Base-by-base conservation (phyloP, 441 rosid genomes). In the Capsella rubella region DNA sequence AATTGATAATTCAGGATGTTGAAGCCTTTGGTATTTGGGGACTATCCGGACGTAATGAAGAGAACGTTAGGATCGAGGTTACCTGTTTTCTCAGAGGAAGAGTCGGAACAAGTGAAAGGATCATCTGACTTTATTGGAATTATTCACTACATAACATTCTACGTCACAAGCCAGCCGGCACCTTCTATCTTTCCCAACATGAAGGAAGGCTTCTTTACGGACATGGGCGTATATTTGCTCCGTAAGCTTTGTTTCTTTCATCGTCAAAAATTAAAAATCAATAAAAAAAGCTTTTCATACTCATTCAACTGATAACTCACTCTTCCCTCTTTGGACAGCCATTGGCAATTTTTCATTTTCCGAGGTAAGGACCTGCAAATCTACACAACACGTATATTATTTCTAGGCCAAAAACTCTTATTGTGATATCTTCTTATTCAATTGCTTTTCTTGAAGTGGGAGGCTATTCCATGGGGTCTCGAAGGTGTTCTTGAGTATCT, bases 11-110 rank as follows among this genome's bases (percentile, higher is more conserved):
- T 1, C 79, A 93, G 95, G 95, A 10, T 83, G 64, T 64, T 77
- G 29, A 40, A 83, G 79, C 96, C 96, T 16, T 55, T 93, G 81
- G 75, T 83, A 10, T 82, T 47, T 73, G 97, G 98, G 56, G 95
- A 91, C 42, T 91, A 89, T 81, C 98, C 98, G 0, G 77, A 72
- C 12, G 57, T 15, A 45, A 87, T 88, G 92, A 89, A 84, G 84
- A 79, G 74, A 79, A 80, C 18, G 4, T 82, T 67, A 52, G 95
- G 96, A 43, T 15, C 78, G 9, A 88, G 93, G 57, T 81, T 93
- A 58, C 96, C 95, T 0, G 35, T 42, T 59, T 91, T 91, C 76
- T 79, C 90, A 4, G 10, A 71, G 5, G 67, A 62, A 8, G 93
- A 93, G 68, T 77, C 86, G 25, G 35, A 83, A 55, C 60, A 14